phyloP scores from a whole-genome alignment of 768 basidiomycete species.

The Nevesoporus exiguus region DNA sequence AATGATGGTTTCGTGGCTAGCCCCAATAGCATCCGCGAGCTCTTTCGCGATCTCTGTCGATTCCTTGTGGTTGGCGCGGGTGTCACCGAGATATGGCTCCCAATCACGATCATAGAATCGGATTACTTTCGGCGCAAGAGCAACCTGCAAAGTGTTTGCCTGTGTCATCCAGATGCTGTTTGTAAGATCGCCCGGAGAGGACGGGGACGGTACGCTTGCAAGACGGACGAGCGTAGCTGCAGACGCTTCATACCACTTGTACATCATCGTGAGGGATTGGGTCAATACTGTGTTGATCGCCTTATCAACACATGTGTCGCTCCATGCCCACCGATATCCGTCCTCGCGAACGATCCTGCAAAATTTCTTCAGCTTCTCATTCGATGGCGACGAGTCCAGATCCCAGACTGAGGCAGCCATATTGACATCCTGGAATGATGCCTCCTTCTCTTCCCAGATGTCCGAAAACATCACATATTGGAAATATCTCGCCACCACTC shows the following conservation, averaged over 20 bases:
- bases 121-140: neutral
- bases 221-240: neutral
- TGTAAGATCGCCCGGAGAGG: neutral
- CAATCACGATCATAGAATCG: constrained; percentile 1
- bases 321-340: neutral
- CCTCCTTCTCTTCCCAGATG: neutral
- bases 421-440: neutral
- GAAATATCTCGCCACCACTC: neutral
- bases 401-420: neutral
- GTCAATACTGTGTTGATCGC: neutral
- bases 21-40: neutral
- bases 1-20: neutral
- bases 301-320: neutral
- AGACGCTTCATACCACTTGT: constrained; percentile 1
- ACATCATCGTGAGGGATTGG: neutral
- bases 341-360: neutral
- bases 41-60: no score
- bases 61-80: neutral
- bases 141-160: neutral
- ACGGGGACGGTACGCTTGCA: neutral
- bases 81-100: neutral
- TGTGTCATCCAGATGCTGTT: neutral
- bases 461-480: constrained; percentile 1
- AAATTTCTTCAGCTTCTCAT: neutral
- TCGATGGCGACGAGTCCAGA: neutral